Conservation (phyloP, 805 yeast genomes). For the Kockiozyma suomiensis region DNA sequence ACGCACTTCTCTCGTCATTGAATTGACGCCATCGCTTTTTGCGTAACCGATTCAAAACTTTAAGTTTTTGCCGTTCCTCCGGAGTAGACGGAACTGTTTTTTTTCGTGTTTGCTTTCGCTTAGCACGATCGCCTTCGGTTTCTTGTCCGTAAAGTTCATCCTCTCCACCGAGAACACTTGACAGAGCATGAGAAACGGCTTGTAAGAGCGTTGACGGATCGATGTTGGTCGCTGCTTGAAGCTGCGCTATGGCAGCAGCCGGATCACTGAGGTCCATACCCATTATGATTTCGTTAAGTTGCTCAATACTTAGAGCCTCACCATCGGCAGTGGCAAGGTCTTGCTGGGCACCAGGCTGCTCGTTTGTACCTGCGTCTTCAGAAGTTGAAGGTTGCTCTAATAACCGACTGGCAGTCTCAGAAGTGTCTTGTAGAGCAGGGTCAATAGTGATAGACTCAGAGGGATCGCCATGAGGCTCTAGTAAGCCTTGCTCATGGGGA, state of each 20-base stretch:
- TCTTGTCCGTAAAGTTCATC: conserved; percentile 17
- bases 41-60: conserved; percentile 71
- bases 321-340: conserved; percentile 5
- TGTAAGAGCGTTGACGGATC: conserved; percentile 30
- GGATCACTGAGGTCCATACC: conserved; percentile 33
- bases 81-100: conserved; percentile 34
- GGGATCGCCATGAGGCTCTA: background rate
- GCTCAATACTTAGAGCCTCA: conserved; percentile 11
- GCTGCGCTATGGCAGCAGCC: conserved; percentile 26
- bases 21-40: conserved; percentile 84
- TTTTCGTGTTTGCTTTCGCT: conserved; percentile 3
- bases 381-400: background rate
- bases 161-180: conserved; percentile 20
- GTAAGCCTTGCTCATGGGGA: background rate
- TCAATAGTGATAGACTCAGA: background rate
- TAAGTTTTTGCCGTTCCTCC: conserved; percentile 56
- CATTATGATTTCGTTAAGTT: conserved; percentile 24
- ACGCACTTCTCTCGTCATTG: conserved; percentile 62
- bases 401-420: background rate
- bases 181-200: conserved; percentile 30
- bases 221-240: conserved; percentile 29
- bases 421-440: background rate
- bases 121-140: background rate
- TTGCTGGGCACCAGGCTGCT: background rate
- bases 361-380: background rate